Percentiles rank a stretch among this genome's conserved stretches.
These are phyloP conservation scores for Wickerhamomyces sp. DNA, from an alignment of 1,139 yeast species.

Conservation along the genomic window DNA sequence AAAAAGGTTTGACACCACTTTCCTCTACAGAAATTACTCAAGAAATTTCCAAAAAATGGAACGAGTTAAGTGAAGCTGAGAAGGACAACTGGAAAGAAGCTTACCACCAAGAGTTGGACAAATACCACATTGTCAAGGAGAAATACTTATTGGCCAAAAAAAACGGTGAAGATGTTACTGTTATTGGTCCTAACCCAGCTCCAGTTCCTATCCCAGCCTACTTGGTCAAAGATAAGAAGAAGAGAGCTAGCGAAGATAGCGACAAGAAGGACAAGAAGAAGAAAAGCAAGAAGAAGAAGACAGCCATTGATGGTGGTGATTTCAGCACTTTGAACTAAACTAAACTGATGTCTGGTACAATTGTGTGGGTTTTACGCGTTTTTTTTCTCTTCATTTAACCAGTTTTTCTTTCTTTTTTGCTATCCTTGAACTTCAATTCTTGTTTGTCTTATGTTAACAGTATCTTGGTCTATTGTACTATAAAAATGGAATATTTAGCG, in stretches of 20 bases:
- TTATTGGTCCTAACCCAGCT: constrained; percentile 31
- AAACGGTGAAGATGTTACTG: constrained; percentile 29
- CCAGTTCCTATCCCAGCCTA: constrained; percentile 34
- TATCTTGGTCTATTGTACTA: not conserved
- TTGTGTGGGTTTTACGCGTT: not conserved
- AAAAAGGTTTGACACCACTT: constrained; percentile 55
- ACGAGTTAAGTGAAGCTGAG: constrained; percentile 57
- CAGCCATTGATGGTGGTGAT: constrained; percentile 5
- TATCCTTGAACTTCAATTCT: not conserved
- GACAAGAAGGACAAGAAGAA: constrained; percentile 39
- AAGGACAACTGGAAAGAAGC: constrained; percentile 74
- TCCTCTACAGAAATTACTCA: constrained; percentile 75
- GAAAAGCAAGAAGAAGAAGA: constrained; percentile 37
- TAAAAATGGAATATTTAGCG: not conserved
- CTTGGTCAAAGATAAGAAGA: constrained; percentile 24
- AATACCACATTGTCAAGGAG: constrained; percentile 60
- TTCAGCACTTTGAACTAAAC: not conserved
- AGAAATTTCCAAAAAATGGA: constrained; percentile 78
- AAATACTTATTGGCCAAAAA: constrained; percentile 55
- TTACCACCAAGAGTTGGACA: constrained; percentile 60
- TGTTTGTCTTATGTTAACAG: not conserved
- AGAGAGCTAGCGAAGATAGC: constrained; percentile 24
- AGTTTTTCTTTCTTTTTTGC: too few relatives aligned
- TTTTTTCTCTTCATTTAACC: too few relatives aligned
- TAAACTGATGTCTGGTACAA: not conserved